A percentile compares a stretch with the other conserved stretches of the same genome.
Conservation (phyloP, 495 filamentous ascomycete genomes). For the Penicillium paxilli region DNA sequence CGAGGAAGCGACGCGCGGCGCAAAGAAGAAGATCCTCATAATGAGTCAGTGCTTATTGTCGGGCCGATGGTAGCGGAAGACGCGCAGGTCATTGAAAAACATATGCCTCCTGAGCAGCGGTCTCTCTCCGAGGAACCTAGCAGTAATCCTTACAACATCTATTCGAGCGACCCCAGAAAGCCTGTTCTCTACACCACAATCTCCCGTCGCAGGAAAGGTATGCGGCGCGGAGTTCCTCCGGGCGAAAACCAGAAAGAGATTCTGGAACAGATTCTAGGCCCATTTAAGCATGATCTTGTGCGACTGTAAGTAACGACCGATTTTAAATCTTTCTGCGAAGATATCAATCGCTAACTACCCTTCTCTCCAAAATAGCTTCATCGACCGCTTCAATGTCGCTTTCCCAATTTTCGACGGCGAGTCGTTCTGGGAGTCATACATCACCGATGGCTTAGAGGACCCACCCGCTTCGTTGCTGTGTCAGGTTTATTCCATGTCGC, state of each 20-base stretch:
- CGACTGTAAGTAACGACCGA: slow-evolving; percentile 36
- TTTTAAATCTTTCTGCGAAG: background rate
- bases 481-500: slow-evolving; percentile 52
- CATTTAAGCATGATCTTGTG: slow-evolving; percentile 51
- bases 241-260: slow-evolving; percentile 55
- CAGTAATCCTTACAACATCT: slow-evolving; percentile 49
- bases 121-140: slow-evolving; percentile 41
- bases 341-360: slow-evolving; percentile 4
- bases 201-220: slow-evolving; percentile 46
- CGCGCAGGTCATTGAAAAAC: slow-evolving; percentile 52
- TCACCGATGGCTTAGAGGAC: slow-evolving; percentile 38
- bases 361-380: slow-evolving; percentile 34
- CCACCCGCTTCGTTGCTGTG: slow-evolving; percentile 54
- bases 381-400: slow-evolving; percentile 51
- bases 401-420: slow-evolving; percentile 57
- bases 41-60: slow-evolving; percentile 51
- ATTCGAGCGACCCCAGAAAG: slow-evolving; percentile 49
- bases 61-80: slow-evolving; percentile 53
- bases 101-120: slow-evolving; percentile 44
- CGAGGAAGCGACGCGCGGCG: slow-evolving; percentile 37
- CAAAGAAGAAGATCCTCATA: slow-evolving; percentile 43
- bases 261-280: slow-evolving; percentile 54
- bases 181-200: slow-evolving; percentile 49
- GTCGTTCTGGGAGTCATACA: slow-evolving; percentile 46
- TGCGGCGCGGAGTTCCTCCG: slow-evolving; percentile 47